phyloP scores from a whole-genome alignment of 1,284 basidiomycete species.

The Cerrena zonata region DNA sequence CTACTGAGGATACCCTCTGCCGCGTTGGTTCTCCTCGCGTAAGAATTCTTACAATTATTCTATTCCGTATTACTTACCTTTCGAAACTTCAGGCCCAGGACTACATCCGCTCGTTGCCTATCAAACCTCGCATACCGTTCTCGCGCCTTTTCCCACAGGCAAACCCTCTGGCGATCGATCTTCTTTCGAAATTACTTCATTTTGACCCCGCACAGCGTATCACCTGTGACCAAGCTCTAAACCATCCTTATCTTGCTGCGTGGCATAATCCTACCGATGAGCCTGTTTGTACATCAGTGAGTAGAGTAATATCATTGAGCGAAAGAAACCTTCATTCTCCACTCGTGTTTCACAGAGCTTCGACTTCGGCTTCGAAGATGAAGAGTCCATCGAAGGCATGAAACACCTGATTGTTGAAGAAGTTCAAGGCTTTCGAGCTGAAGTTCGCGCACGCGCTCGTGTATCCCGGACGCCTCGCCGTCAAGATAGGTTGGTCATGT shows the following conservation, averaged over 20 bases:
- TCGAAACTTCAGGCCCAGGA: conserved; percentile 83
- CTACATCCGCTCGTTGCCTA: conserved; percentile 89
- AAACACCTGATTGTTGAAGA: conserved; percentile 91
- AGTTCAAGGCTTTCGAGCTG: conserved; percentile 83
- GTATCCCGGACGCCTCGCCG: conserved; percentile 61
- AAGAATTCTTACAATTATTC: conserved; percentile 38
- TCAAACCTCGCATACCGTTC: conserved; percentile 82
- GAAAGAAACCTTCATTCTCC: conserved; percentile 75
- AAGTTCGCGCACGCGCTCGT: conserved; percentile 77
- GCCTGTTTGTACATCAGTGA: no score
- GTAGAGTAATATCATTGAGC: no score
- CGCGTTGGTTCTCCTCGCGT: conserved; percentile 82
- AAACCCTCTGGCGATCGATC: conserved; percentile 60
- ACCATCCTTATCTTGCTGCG: conserved; percentile 87
- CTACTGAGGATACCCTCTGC: conserved; percentile 88
- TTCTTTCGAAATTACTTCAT: conserved; percentile 10
- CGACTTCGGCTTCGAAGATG: conserved; percentile 96
- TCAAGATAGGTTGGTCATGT: conserved; percentile 62
- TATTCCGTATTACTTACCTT: conserved; percentile 85
- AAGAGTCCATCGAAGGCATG: conserved; percentile 97
- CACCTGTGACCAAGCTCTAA: conserved; percentile 82
- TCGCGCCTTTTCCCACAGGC: conserved; percentile 72
- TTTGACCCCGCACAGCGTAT: conserved; percentile 90
- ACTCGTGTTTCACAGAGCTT: conserved; percentile 81
- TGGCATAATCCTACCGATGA: conserved; percentile 36